phyloP scores from a whole-genome alignment of 768 basidiomycete genomes.

The Suillus hirtellus region DNA sequence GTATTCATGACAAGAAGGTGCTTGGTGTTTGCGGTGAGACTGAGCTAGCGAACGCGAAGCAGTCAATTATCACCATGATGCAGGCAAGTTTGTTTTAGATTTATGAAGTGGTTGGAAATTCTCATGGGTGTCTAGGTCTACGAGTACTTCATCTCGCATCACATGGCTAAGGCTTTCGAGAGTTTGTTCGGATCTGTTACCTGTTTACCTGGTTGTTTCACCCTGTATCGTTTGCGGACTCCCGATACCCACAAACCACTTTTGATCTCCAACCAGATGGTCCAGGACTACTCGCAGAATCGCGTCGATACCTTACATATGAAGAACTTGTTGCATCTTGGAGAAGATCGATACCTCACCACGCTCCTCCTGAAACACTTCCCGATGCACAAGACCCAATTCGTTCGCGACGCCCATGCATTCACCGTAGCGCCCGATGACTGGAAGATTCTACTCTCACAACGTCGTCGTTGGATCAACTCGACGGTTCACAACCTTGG shows the following conservation, averaged over 20 bases:
- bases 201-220: conserved; percentile 98
- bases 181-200: conserved; percentile 96
- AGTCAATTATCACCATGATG: conserved; percentile 97
- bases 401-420: conserved; percentile 91
- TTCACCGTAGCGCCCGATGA: conserved; percentile 95
- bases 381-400: conserved; percentile 91
- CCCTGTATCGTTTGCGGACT: conserved; percentile 91
- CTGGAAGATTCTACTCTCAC: conserved; percentile 91
- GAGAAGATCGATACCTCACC: conserved; percentile 98
- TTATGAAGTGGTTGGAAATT: background rate
- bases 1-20: conserved; percentile 95
- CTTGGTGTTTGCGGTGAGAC: conserved; percentile 97
- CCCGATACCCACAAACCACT: conserved; percentile 95
- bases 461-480: conserved; percentile 99
- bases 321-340: conserved; percentile 97
- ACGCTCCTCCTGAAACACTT: conserved; percentile 96
- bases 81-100: conserved; percentile 51
- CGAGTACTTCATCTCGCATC: conserved; percentile 99
- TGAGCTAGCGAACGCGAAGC: conserved; percentile 86
- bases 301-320: conserved; percentile 97
- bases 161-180: conserved; percentile 98
- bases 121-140: conserved; percentile 63
- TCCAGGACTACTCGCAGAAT: conserved; percentile 93
- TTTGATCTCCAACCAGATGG: conserved; percentile 86
- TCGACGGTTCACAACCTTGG: conserved; percentile 97